Evolutionary conservation across 2,329 filamentous ascomycete species (phyloP).

Genomic region (Lithohypha guttulata): DNA sequence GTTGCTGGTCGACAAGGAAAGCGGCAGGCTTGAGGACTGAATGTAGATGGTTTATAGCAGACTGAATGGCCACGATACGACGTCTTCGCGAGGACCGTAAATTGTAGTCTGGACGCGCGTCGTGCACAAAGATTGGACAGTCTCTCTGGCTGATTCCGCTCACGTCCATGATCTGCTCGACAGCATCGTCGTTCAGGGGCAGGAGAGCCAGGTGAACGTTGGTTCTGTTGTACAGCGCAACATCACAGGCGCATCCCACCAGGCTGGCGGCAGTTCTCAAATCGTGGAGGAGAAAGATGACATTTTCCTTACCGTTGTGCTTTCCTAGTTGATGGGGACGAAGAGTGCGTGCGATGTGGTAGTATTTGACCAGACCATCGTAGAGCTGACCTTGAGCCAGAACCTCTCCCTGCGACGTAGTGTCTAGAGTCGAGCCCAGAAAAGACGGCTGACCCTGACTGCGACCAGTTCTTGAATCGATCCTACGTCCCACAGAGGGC

Average conservation of each 20-base stretch:
- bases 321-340: slow-evolving; percentile 6
- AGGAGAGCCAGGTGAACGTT: slow-evolving; percentile 74
- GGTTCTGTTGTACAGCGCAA: slow-evolving; percentile 59
- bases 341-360: slow-evolving; percentile 41
- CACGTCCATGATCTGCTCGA: slow-evolving; percentile 59
- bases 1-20: slow-evolving; percentile 58
- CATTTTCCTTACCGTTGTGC: slow-evolving; percentile 49
- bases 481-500: slow-evolving; percentile 25
- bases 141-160: slow-evolving; percentile 61
- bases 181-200: slow-evolving; percentile 57
- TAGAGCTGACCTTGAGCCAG: slow-evolving; percentile 39
- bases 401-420: slow-evolving; percentile 14
- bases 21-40: slow-evolving; percentile 67
- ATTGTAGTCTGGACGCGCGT: slow-evolving; percentile 69
- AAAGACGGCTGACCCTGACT: not conserved
- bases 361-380: slow-evolving; percentile 60
- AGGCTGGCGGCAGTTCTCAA: slow-evolving; percentile 61
- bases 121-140: slow-evolving; percentile 58
- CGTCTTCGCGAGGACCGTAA: slow-evolving; percentile 58
- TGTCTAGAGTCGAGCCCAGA: not conserved
- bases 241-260: slow-evolving; percentile 75
- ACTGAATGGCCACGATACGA: slow-evolving; percentile 52
- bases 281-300: slow-evolving; percentile 69
- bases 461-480: slow-evolving; percentile 20
- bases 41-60: slow-evolving; percentile 61